phyloP scores from a whole-genome alignment of 2,329 filamentous ascomycete species.

The Venturia asperata region DNA sequence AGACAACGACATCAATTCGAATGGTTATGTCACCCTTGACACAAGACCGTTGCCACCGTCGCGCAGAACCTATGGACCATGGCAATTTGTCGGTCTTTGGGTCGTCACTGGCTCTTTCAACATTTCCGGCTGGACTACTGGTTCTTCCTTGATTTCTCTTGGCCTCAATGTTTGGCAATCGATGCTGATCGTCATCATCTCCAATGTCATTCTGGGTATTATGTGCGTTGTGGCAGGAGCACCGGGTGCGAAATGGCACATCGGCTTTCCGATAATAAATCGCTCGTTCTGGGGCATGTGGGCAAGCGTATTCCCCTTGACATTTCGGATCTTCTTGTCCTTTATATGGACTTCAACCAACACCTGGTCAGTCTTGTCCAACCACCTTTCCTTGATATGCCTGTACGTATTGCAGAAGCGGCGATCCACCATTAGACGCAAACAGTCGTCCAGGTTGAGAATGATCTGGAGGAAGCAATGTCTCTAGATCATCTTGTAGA shows the following conservation, averaged over 20 bases:
- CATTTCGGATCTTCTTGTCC: constrained; percentile 37
- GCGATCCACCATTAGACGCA: too few species aligned
- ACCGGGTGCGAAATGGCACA: constrained; percentile 38
- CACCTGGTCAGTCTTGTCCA: constrained; percentile 23
- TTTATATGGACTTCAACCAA: constrained; percentile 37
- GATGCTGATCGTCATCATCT: constrained; percentile 35
- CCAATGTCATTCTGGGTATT: constrained; percentile 32
- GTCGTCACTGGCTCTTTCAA: constrained; percentile 28
- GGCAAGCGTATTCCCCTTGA: constrained; percentile 35
- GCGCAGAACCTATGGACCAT: constrained; percentile 34
- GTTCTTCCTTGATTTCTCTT: constrained; percentile 32
- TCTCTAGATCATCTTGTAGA: too few species aligned
- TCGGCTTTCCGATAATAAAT: constrained; percentile 38
- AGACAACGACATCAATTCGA: constrained; percentile 21
- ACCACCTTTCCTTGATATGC: too few species aligned
- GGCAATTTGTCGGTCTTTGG: constrained; percentile 37
- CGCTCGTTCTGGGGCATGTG: constrained; percentile 39
- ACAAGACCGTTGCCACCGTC: constrained; percentile 29
- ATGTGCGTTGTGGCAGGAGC: constrained; percentile 32
- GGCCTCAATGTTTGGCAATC: constrained; percentile 39
- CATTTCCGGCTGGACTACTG: constrained; percentile 29
- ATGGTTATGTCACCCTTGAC: constrained; percentile 34
- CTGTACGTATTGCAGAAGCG: too few species aligned
- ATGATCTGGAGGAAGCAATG: too few species aligned
- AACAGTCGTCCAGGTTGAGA: too few species aligned